phyloP scores from a whole-genome alignment of 139 green algal genomes.

The Marvania coccoides region DNA sequence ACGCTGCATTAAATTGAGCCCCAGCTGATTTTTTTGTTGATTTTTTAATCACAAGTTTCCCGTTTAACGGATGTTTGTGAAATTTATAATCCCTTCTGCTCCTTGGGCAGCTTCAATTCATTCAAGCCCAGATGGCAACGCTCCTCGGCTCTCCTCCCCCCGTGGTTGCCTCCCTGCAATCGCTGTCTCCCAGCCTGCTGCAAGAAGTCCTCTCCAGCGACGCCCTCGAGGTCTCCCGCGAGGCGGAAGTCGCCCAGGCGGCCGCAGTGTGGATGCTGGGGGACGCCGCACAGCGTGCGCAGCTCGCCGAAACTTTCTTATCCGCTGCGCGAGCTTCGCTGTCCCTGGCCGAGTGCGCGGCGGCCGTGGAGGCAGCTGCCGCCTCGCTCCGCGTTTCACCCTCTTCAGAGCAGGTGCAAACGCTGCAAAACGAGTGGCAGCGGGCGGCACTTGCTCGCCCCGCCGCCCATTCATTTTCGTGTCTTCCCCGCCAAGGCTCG shows the following conservation, averaged over 20 bases:
- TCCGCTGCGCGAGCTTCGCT: background rate
- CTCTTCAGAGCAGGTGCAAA: background rate
- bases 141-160: background rate
- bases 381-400: background rate
- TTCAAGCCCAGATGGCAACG: constrained; percentile 11
- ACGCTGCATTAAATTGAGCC: background rate
- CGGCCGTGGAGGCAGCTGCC: background rate
- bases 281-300: background rate
- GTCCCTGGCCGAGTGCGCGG: background rate
- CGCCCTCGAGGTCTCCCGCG: background rate
- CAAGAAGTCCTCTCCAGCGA: constrained; percentile 9
- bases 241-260: constrained; percentile 12
- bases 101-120: constrained; percentile 3
- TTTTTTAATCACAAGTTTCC: background rate
- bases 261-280: constrained; percentile 6
- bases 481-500: background rate
- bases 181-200: constrained; percentile 11
- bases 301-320: constrained; percentile 4
- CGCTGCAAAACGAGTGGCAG: background rate
- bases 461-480: background rate
- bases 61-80: background rate
- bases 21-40: background rate
- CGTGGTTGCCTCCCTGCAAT: constrained; percentile 1
- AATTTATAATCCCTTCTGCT: background rate
- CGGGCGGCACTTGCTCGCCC: background rate